phyloP scores from a whole-genome alignment of 441 rosid genomes.

The Populus hybrid region DNA sequence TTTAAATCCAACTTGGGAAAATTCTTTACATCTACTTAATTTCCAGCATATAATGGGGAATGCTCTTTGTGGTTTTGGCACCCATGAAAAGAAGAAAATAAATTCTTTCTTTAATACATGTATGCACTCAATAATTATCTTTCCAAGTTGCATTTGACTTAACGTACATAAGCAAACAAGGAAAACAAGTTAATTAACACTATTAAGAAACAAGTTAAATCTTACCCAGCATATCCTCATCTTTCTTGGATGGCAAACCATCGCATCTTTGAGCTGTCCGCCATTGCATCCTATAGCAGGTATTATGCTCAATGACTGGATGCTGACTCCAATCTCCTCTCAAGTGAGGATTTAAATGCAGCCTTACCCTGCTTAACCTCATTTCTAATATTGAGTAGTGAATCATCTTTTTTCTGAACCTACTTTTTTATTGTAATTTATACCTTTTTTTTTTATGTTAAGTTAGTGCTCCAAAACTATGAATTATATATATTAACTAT shows the following conservation, averaged over 20 bases:
- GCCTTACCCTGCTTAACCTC: background rate
- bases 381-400: no score
- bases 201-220: conserved; percentile 8
- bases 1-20: background rate
- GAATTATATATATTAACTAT: no score
- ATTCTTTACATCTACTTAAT: background rate
- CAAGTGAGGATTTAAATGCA: conserved; percentile 88
- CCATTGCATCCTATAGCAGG: conserved; percentile 99
- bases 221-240: conserved; percentile 77
- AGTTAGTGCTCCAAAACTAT: no score
- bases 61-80: background rate
- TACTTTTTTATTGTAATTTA: no score
- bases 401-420: no score
- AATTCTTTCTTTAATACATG: background rate
- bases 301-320: conserved; percentile 95
- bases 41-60: background rate
- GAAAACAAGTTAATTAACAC: background rate
- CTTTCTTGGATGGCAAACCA: conserved; percentile 76
- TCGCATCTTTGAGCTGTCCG: conserved; percentile 91
- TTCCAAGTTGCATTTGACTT: background rate
- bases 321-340: conserved; percentile 87
- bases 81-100: background rate
- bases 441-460: no score
- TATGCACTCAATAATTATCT: background rate
- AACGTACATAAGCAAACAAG: conserved; percentile 4